These are phyloP conservation scores for Myxozyma monticola DNA, from an alignment of 805 yeast genomes.

Conservation along the genomic window DNA sequence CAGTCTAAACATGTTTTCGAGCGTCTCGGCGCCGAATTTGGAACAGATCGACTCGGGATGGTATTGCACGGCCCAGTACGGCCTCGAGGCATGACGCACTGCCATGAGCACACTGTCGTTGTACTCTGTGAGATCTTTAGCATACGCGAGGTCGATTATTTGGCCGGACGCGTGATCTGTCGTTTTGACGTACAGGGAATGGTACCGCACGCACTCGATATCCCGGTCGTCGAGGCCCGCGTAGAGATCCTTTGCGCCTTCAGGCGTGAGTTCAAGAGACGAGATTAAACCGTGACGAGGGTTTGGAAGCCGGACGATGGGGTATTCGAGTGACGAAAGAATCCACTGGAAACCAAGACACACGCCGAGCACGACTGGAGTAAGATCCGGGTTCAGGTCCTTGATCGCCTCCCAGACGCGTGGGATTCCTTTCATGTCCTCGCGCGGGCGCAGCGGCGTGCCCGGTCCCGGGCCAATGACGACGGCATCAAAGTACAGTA, in stretches of 20 bases:
- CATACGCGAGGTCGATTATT: constrained; percentile 62
- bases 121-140: constrained; percentile 46
- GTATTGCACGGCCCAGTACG: constrained; percentile 92
- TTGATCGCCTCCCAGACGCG: constrained; percentile 48
- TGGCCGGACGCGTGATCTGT: constrained; percentile 12
- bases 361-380: constrained; percentile 69
- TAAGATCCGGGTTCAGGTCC: constrained; percentile 13
- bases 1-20: constrained; percentile 13
- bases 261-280: constrained; percentile 40
- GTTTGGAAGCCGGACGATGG: constrained; percentile 51
- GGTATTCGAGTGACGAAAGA: constrained; percentile 61
- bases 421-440: constrained; percentile 74
- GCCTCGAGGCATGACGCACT: constrained; percentile 56
- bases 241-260: constrained; percentile 44
- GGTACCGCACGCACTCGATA: constrained; percentile 81
- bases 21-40: constrained; percentile 50
- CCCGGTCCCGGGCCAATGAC: constrained; percentile 99
- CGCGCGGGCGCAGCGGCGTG: constrained; percentile 56
- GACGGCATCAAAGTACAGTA: constrained; percentile 60
- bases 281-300: constrained; percentile 88
- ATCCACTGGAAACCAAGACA: constrained; percentile 91
- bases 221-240: constrained; percentile 36
- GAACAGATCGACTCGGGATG: constrained; percentile 97
- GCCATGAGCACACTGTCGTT: constrained; percentile 63
- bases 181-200: constrained; percentile 64